Evolutionary conservation across 352 stramenopile genomes (phyloP).

Genomic region (Blastocystis sp.): DNA sequence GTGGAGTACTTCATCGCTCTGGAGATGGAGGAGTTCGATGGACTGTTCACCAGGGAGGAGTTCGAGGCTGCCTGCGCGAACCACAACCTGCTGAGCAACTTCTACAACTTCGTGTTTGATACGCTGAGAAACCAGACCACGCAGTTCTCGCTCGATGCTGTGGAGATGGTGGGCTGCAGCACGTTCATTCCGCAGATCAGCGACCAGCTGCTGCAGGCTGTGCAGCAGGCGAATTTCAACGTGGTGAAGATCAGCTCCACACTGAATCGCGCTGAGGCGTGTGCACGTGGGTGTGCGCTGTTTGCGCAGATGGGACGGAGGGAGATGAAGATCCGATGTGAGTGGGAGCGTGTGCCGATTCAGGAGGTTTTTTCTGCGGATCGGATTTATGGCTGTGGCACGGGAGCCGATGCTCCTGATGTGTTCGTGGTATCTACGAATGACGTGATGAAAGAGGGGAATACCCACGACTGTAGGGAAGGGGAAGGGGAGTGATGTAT

Average conservation of each 20-base stretch:
- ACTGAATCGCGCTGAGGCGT: constrained; percentile 11
- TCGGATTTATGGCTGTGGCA: background rate
- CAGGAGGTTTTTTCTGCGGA: background rate
- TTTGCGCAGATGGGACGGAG: background rate
- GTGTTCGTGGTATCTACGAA: background rate
- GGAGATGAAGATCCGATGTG: background rate
- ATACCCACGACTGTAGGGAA: constrained; percentile 30
- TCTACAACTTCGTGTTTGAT: constrained; percentile 29
- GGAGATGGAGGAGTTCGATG: background rate
- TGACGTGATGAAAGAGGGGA: background rate
- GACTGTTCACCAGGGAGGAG: constrained; percentile 11
- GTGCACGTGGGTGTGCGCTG: constrained; percentile 36
- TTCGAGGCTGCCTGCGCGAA: background rate
- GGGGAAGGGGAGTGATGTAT: background rate
- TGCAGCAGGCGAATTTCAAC: background rate
- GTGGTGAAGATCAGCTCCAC: background rate
- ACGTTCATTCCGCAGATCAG: background rate
- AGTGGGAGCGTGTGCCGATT: background rate
- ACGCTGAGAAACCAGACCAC: background rate
- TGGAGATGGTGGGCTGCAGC: background rate
- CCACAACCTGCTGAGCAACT: background rate
- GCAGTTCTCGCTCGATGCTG: background rate
- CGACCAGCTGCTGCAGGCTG: background rate
- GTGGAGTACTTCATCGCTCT: background rate
- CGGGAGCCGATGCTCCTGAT: background rate